Evolutionary conservation across 2,329 filamentous ascomycete species (phyloP).

Genomic region (Epichloe uncinata): DNA sequence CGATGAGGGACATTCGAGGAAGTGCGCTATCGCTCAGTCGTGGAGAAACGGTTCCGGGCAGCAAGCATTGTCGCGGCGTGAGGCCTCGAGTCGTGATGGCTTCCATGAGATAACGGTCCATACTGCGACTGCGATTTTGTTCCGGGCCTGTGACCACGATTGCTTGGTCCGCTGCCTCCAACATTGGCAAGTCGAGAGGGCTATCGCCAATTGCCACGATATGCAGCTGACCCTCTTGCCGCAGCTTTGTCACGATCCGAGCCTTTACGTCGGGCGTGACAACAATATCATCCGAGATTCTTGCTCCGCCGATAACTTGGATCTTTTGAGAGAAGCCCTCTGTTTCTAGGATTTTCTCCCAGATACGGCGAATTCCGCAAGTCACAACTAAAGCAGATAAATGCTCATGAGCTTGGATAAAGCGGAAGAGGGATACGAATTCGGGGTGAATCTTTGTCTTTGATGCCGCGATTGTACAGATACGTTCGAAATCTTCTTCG

Average conservation of each 20-base stretch:
- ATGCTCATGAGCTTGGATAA: conserved; percentile 17
- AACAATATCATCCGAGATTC: conserved; percentile 32
- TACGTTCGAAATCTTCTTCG: conserved; percentile 25
- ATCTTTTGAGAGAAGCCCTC: conserved; percentile 28
- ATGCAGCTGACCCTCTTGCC: conserved; percentile 22
- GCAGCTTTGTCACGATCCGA: conserved; percentile 29
- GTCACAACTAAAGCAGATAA: conserved; percentile 38
- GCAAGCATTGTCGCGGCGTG: conserved; percentile 29
- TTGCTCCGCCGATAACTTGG: conserved; percentile 38
- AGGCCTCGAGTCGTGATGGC: conserved; percentile 29
- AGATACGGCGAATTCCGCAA: conserved; percentile 38
- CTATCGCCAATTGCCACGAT: conserved; percentile 50
- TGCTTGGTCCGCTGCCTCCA: conserved; percentile 36
- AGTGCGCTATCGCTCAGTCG: conserved; percentile 30
- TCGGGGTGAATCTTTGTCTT: conserved; percentile 31
- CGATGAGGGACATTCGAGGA: conserved; percentile 24
- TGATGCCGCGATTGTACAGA: conserved; percentile 32
- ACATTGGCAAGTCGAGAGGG: conserved; percentile 43
- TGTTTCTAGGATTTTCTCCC: conserved; percentile 38
- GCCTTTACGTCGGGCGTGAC: conserved; percentile 39
- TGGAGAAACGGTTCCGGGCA: conserved; percentile 25
- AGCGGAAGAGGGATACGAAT: conserved; percentile 29
- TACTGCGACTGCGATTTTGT: conserved; percentile 32
- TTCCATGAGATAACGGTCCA: conserved; percentile 31
- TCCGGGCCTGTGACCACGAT: conserved; percentile 41